Evolutionary conservation across 1,284 basidiomycete species (phyloP).

Genomic region (Termitomyces sp.): DNA sequence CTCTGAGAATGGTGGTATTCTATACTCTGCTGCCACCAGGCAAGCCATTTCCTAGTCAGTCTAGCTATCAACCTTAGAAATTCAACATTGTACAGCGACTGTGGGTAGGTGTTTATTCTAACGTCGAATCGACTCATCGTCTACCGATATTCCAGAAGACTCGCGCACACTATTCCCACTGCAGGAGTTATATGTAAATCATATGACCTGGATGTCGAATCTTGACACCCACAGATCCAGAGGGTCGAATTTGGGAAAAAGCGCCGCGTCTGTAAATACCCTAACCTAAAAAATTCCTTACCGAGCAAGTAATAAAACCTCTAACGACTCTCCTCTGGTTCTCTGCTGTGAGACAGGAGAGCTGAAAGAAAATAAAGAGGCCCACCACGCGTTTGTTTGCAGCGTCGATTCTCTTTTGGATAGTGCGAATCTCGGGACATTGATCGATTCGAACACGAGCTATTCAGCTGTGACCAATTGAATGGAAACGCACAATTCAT

Average conservation of each 20-base stretch:
- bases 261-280: too few relatives aligned
- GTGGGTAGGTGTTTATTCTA: background rate
- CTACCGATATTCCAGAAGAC: background rate
- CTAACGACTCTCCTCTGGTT: background rate
- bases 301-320: background rate
- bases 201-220: background rate
- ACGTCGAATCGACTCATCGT: background rate
- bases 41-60: background rate
- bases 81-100: background rate
- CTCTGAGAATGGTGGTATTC: background rate
- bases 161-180: background rate
- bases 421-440: background rate
- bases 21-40: background rate
- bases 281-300: background rate
- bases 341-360: background rate
- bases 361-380: background rate
- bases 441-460: constrained; percentile 4
- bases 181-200: background rate
- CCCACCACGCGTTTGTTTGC: background rate
- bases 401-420: background rate
- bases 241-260: background rate
- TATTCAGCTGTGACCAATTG: constrained; percentile 1
- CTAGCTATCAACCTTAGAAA: background rate
- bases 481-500: constrained; percentile 6
- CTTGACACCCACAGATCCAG: background rate